Conservation (phyloP, 495 filamentous ascomycete species). For the Hypoxylon lenormandii region DNA sequence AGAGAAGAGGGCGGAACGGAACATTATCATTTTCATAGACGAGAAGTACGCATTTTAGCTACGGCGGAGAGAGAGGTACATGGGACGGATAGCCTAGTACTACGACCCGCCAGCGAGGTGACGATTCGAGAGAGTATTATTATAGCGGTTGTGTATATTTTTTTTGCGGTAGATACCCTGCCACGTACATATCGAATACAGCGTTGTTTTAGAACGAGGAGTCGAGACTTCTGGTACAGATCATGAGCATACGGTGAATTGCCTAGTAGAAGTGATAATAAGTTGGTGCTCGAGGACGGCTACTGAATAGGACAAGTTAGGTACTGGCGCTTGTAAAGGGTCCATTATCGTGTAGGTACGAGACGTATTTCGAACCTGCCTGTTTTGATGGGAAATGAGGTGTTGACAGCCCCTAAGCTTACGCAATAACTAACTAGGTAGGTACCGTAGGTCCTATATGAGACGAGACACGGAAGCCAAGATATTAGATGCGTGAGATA, state of each 20-base stretch:
- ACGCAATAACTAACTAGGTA: constrained; percentile 22
- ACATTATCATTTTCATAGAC: constrained; percentile 29
- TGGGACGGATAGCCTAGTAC: constrained; percentile 6
- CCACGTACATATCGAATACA: constrained; percentile 38
- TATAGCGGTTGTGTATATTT: constrained; percentile 32
- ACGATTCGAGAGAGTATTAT: constrained; percentile 1
- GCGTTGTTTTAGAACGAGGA: neutral
- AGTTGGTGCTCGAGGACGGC: neutral
- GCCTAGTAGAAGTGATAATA: neutral
- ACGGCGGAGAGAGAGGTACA: constrained; percentile 11
- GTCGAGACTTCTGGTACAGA: neutral
- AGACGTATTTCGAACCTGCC: neutral
- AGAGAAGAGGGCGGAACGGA: constrained; percentile 7
- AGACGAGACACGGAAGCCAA: constrained; percentile 37
- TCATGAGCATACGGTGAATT: neutral
- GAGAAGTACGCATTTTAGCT: constrained; percentile 24
- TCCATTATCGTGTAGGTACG: neutral
- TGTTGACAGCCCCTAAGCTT: constrained; percentile 4
- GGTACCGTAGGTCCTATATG: constrained; percentile 8
- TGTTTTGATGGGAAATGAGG: too few species aligned
- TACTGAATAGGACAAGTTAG: neutral
- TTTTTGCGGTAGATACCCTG: constrained; percentile 30
- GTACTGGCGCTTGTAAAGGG: too few species aligned
- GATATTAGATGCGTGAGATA: constrained; percentile 16
- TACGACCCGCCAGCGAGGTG: neutral